Evolutionary conservation across 768 basidiomycete genomes (phyloP).

Genomic region (Holtermanniella nyarrowii): DNA sequence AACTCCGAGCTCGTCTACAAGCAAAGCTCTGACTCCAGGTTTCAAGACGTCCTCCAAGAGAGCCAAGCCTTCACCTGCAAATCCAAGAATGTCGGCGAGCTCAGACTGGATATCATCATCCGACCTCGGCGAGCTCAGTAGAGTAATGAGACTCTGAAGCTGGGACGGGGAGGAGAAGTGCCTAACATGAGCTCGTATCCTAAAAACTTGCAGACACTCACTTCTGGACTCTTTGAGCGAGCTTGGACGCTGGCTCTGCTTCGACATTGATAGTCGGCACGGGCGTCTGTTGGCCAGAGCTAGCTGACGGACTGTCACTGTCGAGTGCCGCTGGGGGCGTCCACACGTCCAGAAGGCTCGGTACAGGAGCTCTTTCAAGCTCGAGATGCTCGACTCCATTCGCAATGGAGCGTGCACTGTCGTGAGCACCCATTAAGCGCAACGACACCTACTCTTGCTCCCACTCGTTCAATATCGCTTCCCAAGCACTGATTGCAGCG

Average conservation of each 20-base stretch:
- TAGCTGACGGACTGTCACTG: too few species aligned
- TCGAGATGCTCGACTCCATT: too few species aligned
- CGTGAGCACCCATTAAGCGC: too few species aligned
- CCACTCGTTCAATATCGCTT: neutral
- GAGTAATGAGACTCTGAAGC: constrained; percentile 9
- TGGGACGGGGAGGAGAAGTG: neutral
- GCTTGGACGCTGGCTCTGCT: neutral
- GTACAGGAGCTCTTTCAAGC: neutral
- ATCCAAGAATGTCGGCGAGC: constrained; percentile 69
- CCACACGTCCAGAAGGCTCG: neutral
- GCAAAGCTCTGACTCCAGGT: constrained; percentile 45
- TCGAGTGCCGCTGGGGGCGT: neutral
- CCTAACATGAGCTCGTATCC: neutral
- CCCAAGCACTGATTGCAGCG: neutral
- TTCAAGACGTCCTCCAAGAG: constrained; percentile 60
- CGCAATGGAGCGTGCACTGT: too few species aligned
- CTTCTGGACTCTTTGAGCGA: neutral
- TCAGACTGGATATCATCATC: constrained; percentile 69
- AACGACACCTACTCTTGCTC: neutral
- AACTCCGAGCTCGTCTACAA: constrained; percentile 33
- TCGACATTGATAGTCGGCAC: neutral
- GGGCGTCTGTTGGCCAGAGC: too few species aligned
- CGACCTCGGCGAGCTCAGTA: constrained; percentile 15
- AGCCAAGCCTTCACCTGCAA: constrained; percentile 60
- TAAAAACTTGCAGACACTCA: neutral